phyloP scores from a whole-genome alignment of 257 asterid genomes.

The Plantago elongata region DNA sequence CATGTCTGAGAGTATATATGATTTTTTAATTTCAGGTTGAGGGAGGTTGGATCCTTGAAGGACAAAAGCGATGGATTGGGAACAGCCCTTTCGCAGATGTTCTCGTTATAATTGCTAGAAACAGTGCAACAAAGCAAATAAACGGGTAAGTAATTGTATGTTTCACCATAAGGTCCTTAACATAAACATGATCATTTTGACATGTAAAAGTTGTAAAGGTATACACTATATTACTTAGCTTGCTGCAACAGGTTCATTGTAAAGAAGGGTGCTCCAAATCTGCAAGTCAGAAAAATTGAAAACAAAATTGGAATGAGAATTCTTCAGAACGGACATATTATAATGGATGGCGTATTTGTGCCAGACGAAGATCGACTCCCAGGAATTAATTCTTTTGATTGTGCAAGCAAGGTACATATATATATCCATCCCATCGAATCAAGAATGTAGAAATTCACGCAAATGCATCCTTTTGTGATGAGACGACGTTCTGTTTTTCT shows the following conservation, averaged over 20 bases:
- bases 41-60: constrained; percentile 96
- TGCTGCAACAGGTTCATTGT: constrained; percentile 58
- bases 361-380: constrained; percentile 91
- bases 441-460: constrained; percentile 3
- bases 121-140: constrained; percentile 67
- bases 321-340: constrained; percentile 91
- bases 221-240: background rate
- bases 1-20: constrained; percentile 3
- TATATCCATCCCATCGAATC: background rate
- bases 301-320: constrained; percentile 88
- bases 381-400: constrained; percentile 85
- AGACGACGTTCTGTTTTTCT: background rate
- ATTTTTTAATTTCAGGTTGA: constrained; percentile 58
- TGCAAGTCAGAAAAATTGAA: constrained; percentile 89
- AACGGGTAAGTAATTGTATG: constrained; percentile 50
- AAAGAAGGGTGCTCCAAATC: constrained; percentile 76
- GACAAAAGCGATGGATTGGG: constrained; percentile 99
- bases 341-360: constrained; percentile 68
- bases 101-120: constrained; percentile 77
- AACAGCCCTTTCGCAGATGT: constrained; percentile 94
- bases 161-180: too few relatives aligned
- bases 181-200: too few relatives aligned
- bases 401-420: constrained; percentile 68
- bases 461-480: too few relatives aligned
- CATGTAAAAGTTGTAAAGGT: too few relatives aligned